Evolutionary conservation across 257 asterid species (phyloP), one percentile per base, ranked within the genome.

Genomic region (Solanum tarapatanum): DNA sequence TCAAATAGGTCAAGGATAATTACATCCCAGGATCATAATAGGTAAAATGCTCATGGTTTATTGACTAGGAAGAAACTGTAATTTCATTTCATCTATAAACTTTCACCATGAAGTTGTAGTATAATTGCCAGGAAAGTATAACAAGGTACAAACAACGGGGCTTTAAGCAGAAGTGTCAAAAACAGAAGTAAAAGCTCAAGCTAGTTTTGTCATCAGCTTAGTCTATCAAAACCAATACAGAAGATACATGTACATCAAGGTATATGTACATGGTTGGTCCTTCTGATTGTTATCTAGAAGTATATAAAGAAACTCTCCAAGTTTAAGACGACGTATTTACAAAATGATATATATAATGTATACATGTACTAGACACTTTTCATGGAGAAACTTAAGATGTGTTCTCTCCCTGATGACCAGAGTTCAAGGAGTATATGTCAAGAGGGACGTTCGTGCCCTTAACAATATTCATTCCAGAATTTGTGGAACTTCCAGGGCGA

Each of bases 341-440:
- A 89, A 77, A 66, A 73, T 11, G n/a, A 66, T 62, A 16, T 69
- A 23, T 45, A 28, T 69, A 16, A 28, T 35, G 64, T 28, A 21
- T 70, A 30, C 51, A 48, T 80, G 41, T 28, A 16, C 17, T 80
- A 17, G 28, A 45, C 11, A 45, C 3, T 28, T 35, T 8, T 91
- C 87, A 88, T 37, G 91, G 90, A 58, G 88, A 86, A 41, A 43
- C 82, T 14, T 8, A 75, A n/a, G 89, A 76, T 14, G 87, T 19
- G 74, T 75, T 32, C 17, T 87, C 90, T 37, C 26, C 41, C 19
- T 80, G 41, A 45, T 68, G 84, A 73, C 87, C 90, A 3, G 92
- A 87, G 79, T 91, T 89, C 82, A 89, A 48, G 82, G 91, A 85
- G 91, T 60, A 91, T 41, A 91, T 86, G 66, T 90, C 93, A 19